A percentile compares a stretch with the other conserved stretches of the same genome.
Conservation (phyloP, 164 flowering plant species). For the Warburgia ugandensis region DNA sequence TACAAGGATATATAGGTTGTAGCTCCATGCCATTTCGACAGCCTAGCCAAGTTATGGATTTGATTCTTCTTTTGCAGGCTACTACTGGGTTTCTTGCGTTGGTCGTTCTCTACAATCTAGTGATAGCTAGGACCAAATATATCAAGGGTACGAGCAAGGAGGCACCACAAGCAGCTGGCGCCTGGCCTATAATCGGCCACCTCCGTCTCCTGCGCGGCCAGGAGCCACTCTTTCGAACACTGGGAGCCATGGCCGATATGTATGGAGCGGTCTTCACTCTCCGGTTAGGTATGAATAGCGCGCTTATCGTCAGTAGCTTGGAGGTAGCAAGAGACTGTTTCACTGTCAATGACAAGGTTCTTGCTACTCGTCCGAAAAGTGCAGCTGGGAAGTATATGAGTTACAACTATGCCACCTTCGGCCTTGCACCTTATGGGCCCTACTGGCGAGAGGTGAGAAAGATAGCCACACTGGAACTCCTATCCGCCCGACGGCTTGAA, state of each 20-base stretch:
- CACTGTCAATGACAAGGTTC: conserved; percentile 8
- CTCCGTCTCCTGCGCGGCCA: conserved; percentile 7
- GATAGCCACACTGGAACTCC: conserved; percentile 4
- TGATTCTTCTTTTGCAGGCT: no score
- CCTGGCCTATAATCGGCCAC: conserved; percentile 10
- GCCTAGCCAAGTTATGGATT: no score
- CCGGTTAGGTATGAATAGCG: conserved; percentile 2
- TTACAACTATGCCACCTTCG: conserved; percentile 6
- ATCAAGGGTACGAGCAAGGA: no score
- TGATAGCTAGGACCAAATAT: no score
- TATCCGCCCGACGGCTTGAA: conserved; percentile 3
- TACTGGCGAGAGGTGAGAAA: conserved; percentile 13
- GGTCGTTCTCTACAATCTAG: no score
- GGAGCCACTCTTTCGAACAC: not conserved
- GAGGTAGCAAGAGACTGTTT: conserved; percentile 11
- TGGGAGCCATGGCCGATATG: conserved; percentile 9
- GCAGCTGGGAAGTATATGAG: not conserved
- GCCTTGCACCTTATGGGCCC: conserved; percentile 7
- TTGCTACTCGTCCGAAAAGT: conserved; percentile 6
- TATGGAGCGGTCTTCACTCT: conserved; percentile 10
- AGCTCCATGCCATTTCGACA: no score
- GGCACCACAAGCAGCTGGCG: conserved; percentile 9
- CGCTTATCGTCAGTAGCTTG: conserved; percentile 2
- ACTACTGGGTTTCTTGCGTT: no score
- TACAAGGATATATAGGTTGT: no score